Base-by-base conservation (phyloP, 352 stramenopile genomes). In the Globisporangium acanthophoron region DNA sequence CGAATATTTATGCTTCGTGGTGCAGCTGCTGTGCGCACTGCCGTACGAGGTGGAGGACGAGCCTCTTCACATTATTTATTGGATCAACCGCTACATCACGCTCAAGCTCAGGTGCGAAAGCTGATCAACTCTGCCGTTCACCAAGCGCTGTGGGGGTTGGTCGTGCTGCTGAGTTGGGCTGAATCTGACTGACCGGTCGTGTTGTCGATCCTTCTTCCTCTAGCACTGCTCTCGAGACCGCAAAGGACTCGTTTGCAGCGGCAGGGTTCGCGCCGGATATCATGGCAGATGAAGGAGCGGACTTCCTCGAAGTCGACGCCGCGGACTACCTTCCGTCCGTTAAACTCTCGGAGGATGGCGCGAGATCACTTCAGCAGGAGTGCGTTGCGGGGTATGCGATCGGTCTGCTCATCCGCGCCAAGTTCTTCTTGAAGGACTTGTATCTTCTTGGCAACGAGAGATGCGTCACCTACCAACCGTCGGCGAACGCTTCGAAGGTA, bases 51-150 rank as follows among this genome's bases (percentile, higher is more conserved):
- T 90, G 37, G 82, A 94, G 33, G 80, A 96, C 40, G 85, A 96
- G 43, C 86, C 83, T 46, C 69, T 96, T 21, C 87, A 85, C 61
- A 69, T 96, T 73, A 92, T 96, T 72, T 92, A 94, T 74, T 72
- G 76, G 56, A 89, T 94, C 67, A 93, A 93, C 61, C 86, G 83
- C 53, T 79, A 80, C 54, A 74, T 85, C 33, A 88, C 84, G 40
- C 78, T 96, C 62, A 85, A 83, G 59, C 78, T 94, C 40, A 69
- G 80, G 86, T 95, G 80, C 39, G 80, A 61, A 11, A 12, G n/a
- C 13, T 11, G 33, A 37, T 2, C 9, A 1, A 37, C 33, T 37
- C 9, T 9, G 33, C 33, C 33, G 9, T 11, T 37, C 33, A 37
- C 33, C 33, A 11, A 37, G 33, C 5, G 9, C 9, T 5, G 13